Percentiles rank a stretch among this genome's conserved stretches.
Evolutionary conservation across 306 rosid species (phyloP).

Genomic region (Cucurbita maxima): DNA sequence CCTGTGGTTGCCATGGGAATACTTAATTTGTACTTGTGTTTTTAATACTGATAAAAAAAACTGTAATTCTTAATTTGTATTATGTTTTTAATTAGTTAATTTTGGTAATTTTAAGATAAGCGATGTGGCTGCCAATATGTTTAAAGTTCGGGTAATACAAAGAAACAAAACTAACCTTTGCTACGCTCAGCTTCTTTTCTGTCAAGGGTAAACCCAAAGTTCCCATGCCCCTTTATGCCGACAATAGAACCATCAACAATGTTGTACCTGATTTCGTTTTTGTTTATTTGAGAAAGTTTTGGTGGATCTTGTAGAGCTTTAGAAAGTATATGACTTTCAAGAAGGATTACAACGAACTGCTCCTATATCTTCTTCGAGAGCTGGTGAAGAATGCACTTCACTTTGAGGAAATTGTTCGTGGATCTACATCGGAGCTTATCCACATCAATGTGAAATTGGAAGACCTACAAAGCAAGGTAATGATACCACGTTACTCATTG

Average conservation of each 20-base stretch:
- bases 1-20: neutral
- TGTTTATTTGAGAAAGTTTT: neutral
- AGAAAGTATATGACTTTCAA: slow-evolving; percentile 79
- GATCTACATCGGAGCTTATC: slow-evolving; percentile 43
- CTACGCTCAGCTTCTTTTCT: neutral
- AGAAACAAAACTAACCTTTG: neutral
- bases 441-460: slow-evolving; percentile 60
- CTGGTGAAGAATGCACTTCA: slow-evolving; percentile 76
- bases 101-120: neutral
- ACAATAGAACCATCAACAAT: neutral
- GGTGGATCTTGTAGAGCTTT: slow-evolving; percentile 52
- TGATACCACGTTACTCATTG: neutral
- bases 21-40: neutral
- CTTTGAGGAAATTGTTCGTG: slow-evolving; percentile 62
- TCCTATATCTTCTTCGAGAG: slow-evolving; percentile 56
- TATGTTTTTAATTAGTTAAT: neutral
- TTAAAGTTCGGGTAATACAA: neutral
- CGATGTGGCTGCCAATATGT: neutral
- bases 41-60: neutral
- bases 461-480: slow-evolving; percentile 62
- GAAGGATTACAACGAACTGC: slow-evolving; percentile 74
- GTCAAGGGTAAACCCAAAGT: neutral
- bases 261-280: neutral
- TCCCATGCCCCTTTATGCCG: neutral
- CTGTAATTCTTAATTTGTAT: neutral